Percentiles rank a stretch among this genome's conserved stretches.
Evolutionary conservation across 2,329 filamentous ascomycete species (phyloP).

Genomic region (Thielaviopsis populi): DNA sequence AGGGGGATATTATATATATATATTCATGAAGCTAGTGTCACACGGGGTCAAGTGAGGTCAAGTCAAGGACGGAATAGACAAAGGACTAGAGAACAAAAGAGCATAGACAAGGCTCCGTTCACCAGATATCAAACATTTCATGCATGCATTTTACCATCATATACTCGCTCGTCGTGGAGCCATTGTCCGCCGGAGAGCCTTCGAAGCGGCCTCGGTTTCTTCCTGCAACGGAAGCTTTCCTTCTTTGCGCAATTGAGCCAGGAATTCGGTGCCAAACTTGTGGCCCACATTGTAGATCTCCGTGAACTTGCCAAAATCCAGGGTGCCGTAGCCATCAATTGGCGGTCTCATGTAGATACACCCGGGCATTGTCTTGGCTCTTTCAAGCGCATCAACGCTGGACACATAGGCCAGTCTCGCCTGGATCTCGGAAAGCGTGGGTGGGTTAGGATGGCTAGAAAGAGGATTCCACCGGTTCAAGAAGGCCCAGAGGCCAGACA

Average conservation of each 20-base stretch:
- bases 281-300: constrained; percentile 90
- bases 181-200: constrained; percentile 62
- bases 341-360: constrained; percentile 95
- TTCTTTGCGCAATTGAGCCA: constrained; percentile 61
- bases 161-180: constrained; percentile 68
- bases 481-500: constrained; percentile 90
- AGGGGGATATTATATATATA: constrained; percentile 8
- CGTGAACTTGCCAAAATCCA: constrained; percentile 95
- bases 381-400: constrained; percentile 82
- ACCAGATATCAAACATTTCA: not conserved
- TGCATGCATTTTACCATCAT: constrained; percentile 24
- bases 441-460: constrained; percentile 74
- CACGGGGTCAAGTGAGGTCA: not conserved
- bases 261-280: constrained; percentile 64
- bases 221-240: constrained; percentile 57
- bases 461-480: constrained; percentile 97
- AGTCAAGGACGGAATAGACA: not conserved
- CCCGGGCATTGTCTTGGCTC: constrained; percentile 78
- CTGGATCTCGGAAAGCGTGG: constrained; percentile 90
- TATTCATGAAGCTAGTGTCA: not conserved
- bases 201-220: constrained; percentile 50
- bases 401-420: constrained; percentile 88
- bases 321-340: constrained; percentile 79
- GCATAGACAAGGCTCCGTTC: not conserved
- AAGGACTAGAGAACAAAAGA: not conserved